Conservation (phyloP, 2,329 filamentous ascomycete species). For the Elsinoe perseae region DNA sequence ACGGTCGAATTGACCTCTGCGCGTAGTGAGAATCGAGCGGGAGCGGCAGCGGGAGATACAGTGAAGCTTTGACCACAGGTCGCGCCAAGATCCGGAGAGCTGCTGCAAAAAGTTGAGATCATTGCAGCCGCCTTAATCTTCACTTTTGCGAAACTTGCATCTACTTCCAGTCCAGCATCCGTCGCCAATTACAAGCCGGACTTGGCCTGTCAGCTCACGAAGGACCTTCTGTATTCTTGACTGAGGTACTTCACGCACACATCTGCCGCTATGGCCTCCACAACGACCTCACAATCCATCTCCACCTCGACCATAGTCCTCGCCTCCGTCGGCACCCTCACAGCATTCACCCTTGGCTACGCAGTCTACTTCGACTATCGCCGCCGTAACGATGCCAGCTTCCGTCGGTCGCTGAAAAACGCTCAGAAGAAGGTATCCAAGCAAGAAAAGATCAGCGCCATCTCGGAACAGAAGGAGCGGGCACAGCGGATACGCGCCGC, state of each 20-base stretch:
- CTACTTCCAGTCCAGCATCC: not conserved
- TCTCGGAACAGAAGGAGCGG: slow-evolving; percentile 57
- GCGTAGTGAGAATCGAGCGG: not conserved
- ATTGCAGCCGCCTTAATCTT: not conserved
- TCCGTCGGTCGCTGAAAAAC: slow-evolving; percentile 58
- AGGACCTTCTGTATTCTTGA: not conserved
- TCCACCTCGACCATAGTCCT: slow-evolving; percentile 52
- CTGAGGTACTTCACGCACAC: not conserved
- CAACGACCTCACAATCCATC: slow-evolving; percentile 32
- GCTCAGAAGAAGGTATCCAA: slow-evolving; percentile 67
- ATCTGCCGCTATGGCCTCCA: slow-evolving; percentile 28
- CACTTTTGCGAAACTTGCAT: not conserved
- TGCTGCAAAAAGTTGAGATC: slow-evolving; percentile 15
- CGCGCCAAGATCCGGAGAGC: slow-evolving; percentile 13
- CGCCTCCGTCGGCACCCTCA: slow-evolving; percentile 50
- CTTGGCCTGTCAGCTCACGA: not conserved
- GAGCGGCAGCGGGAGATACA: not conserved
- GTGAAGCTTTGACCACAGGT: slow-evolving; percentile 11
- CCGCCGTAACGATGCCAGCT: slow-evolving; percentile 55
- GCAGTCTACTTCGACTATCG: slow-evolving; percentile 61
- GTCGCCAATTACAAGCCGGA: not conserved
- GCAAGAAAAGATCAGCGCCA: slow-evolving; percentile 63
- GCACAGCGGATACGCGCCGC: slow-evolving; percentile 65
- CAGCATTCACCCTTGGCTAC: slow-evolving; percentile 55
- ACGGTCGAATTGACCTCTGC: not conserved